These are phyloP conservation scores for Hericium alpestre DNA, from an alignment of 768 basidiomycete species.

Conservation along the genomic window DNA sequence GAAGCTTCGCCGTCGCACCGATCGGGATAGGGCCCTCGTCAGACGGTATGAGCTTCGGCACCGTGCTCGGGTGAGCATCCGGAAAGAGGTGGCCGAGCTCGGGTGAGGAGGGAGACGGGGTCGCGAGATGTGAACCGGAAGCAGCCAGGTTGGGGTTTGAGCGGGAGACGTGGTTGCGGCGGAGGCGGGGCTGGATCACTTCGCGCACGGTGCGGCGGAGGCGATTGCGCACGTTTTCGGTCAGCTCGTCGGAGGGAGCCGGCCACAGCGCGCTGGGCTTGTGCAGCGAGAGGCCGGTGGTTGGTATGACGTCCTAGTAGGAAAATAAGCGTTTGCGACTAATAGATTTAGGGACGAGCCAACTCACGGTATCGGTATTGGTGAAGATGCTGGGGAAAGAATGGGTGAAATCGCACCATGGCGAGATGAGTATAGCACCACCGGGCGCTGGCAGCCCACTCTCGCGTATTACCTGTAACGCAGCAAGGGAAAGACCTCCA, in stretches of 20 bases:
- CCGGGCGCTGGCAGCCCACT: conserved; percentile 71
- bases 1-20: conserved; percentile 37
- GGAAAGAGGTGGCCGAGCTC: background rate
- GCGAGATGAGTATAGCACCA: conserved; percentile 82
- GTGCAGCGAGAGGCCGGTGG: conserved; percentile 66
- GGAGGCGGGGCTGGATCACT: conserved; percentile 29
- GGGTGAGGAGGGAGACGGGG: background rate
- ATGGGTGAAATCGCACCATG: conserved; percentile 92
- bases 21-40: conserved; percentile 32
- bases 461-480: conserved; percentile 85
- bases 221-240: conserved; percentile 42
- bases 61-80: background rate
- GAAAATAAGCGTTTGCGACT: background rate
- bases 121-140: background rate
- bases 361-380: conserved; percentile 71
- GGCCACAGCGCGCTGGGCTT: conserved; percentile 76
- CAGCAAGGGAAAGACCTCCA: conserved; percentile 73
- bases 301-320: conserved; percentile 65
- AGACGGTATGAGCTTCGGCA: conserved; percentile 14
- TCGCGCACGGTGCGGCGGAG: conserved; percentile 54
- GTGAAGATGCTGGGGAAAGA: conserved; percentile 82
- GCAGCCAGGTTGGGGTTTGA: conserved; percentile 1
- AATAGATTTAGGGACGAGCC: background rate
- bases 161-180: background rate
- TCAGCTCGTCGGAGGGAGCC: conserved; percentile 58